These are phyloP conservation scores for Scenedesmus sp. DNA, from an alignment of 163 green algal genomes.

Conservation along the genomic window DNA sequence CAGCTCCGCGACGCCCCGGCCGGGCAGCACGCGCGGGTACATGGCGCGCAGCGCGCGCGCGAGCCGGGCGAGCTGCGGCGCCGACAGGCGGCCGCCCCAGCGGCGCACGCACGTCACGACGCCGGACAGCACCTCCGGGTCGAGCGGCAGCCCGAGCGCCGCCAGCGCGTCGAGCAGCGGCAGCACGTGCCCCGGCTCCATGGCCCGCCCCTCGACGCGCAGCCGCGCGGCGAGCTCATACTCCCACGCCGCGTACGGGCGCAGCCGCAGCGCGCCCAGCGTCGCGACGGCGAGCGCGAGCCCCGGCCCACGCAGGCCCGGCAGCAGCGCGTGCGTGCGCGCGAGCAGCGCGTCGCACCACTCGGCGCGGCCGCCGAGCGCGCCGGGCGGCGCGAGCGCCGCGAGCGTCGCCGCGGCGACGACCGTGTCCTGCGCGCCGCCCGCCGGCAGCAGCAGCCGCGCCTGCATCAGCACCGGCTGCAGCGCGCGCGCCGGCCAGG, in stretches of 20 bases:
- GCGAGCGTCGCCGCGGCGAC: background rate
- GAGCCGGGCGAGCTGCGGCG: background rate
- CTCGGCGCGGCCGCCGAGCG: background rate
- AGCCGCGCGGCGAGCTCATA: constrained; percentile 14
- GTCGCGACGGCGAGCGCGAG: background rate
- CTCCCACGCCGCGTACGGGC: constrained; percentile 18
- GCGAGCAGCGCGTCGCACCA: constrained; percentile 14
- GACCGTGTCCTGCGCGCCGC: background rate
- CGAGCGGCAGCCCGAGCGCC: background rate
- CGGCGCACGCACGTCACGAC: constrained; percentile 12
- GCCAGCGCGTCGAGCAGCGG: background rate
- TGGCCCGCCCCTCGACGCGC: constrained; percentile 2
- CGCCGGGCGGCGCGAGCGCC: background rate
- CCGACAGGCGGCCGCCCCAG: background rate
- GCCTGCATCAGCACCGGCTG: constrained; percentile 6
- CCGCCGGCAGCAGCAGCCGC: constrained; percentile 11
- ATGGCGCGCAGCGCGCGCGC: constrained; percentile 1
- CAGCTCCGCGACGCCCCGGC: constrained; percentile 19
- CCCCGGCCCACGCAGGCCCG: background rate
- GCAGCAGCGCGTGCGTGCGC: constrained; percentile 12
- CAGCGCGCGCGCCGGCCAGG: background rate
- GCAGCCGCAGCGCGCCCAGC: background rate
- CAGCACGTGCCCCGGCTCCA: background rate
- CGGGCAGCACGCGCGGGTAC: constrained; percentile 28
- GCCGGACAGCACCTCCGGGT: constrained; percentile 15